These are phyloP conservation scores for Perilla frutescens DNA, from an alignment of 257 asterid genomes.

Conservation along the genomic window DNA sequence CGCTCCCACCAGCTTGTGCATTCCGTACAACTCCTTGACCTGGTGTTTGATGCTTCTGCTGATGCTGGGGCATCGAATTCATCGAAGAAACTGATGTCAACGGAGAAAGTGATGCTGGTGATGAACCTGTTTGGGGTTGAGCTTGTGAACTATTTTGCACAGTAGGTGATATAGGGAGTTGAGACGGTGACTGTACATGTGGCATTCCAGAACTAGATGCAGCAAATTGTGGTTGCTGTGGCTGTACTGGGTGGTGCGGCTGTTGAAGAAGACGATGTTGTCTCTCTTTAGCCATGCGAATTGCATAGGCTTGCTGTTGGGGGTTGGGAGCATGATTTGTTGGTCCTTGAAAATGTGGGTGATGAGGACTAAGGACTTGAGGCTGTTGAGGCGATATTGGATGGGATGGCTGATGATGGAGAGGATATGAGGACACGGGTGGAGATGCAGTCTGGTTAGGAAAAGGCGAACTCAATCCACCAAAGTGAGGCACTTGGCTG, in stretches of 20 bases:
- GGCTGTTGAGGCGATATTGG: slow-evolving; percentile 53
- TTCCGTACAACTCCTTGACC: slow-evolving; percentile 62
- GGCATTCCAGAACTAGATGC: slow-evolving; percentile 65
- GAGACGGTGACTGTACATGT: slow-evolving; percentile 68
- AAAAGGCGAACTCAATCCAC: slow-evolving; percentile 52
- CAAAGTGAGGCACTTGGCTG: slow-evolving; percentile 54
- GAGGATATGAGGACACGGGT: slow-evolving; percentile 49
- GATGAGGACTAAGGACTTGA: slow-evolving; percentile 53
- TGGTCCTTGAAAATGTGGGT: slow-evolving; percentile 65
- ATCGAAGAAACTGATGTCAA: slow-evolving; percentile 55
- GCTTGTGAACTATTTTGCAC: slow-evolving; percentile 59
- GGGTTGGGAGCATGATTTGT: slow-evolving; percentile 60
- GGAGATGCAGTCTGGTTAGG: slow-evolving; percentile 51
- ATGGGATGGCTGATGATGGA: slow-evolving; percentile 56
- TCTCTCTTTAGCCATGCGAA: slow-evolving; percentile 85
- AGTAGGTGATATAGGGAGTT: slow-evolving; percentile 67
- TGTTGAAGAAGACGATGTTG: slow-evolving; percentile 65
- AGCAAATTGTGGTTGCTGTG: slow-evolving; percentile 56
- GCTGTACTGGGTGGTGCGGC: slow-evolving; percentile 28
- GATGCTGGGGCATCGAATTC: slow-evolving; percentile 61
- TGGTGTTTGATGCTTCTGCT: slow-evolving; percentile 66
- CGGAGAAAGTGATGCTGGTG: slow-evolving; percentile 59
- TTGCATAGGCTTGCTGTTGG: slow-evolving; percentile 81
- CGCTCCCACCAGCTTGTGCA: slow-evolving; percentile 60
- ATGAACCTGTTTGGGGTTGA: slow-evolving; percentile 58